phyloP scores from a whole-genome alignment of 2,329 filamentous ascomycete species.

The Claviceps sp. region DNA sequence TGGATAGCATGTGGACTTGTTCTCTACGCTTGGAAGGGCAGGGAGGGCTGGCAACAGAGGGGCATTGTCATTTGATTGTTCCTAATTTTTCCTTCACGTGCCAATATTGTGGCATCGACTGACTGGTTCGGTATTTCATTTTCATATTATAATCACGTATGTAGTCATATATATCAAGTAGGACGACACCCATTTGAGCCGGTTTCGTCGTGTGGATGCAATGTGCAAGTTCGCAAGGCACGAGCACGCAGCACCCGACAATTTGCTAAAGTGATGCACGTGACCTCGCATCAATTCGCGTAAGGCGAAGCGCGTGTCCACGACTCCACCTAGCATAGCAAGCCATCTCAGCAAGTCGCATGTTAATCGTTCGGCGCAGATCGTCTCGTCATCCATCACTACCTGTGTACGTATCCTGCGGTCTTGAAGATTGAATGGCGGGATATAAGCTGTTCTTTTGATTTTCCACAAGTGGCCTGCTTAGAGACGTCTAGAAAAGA shows the following conservation, averaged over 20 bases:
- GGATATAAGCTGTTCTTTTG: background rate
- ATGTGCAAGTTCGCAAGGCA: too few species aligned
- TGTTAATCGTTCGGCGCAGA: too few species aligned
- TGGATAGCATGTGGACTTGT: constrained; percentile 64
- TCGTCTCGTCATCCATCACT: too few species aligned
- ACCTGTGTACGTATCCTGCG: too few species aligned
- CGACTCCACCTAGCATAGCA: background rate
- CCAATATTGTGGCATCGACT: background rate
- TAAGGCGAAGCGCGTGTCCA: constrained; percentile 6
- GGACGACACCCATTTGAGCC: too few species aligned
- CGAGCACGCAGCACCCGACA: background rate
- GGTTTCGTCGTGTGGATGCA: too few species aligned
- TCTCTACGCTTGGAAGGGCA: constrained; percentile 69
- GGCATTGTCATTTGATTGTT: constrained; percentile 48
- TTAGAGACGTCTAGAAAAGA: background rate
- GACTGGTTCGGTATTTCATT: background rate
- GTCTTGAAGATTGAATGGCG: background rate
- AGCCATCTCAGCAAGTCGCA: too few species aligned
- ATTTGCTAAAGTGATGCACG: constrained; percentile 9
- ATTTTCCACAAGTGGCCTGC: background rate
- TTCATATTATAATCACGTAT: background rate
- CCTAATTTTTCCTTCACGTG: background rate
- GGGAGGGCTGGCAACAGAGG: constrained; percentile 59
- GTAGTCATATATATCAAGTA: too few species aligned
- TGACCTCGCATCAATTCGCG: constrained; percentile 18